phyloP scores from a whole-genome alignment of 2,329 filamentous ascomycete genomes.

The Aureobasidium sp. region DNA sequence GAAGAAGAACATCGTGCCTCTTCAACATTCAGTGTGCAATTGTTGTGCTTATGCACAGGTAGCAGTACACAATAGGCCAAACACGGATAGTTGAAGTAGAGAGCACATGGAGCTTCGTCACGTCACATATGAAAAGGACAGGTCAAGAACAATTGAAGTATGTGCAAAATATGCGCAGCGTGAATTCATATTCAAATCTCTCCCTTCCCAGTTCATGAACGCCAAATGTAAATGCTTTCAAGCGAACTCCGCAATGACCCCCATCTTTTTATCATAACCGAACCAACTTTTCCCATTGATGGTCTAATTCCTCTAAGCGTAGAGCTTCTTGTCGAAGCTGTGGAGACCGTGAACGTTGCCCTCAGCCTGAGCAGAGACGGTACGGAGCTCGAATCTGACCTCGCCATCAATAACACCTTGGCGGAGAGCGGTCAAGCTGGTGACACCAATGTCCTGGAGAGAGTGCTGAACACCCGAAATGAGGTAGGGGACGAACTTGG shows the following conservation, averaged over 20 bases:
- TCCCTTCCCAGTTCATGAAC: conserved; percentile 9
- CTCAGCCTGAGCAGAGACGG: conserved; percentile 89
- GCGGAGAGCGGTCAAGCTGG: conserved; percentile 71
- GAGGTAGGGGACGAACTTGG: conserved; percentile 93
- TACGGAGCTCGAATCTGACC: conserved; percentile 89
- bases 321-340: conserved; percentile 99
- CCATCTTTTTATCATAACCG: conserved; percentile 9
- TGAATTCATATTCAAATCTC: conserved; percentile 11
- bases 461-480: conserved; percentile 95
- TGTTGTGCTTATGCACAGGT: background rate
- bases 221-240: conserved; percentile 14
- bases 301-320: conserved; percentile 52
- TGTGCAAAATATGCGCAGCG: conserved; percentile 8
- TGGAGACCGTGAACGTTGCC: conserved; percentile 95
- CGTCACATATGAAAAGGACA: background rate
- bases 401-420: conserved; percentile 63
- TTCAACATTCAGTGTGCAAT: background rate
- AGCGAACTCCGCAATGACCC: conserved; percentile 7
- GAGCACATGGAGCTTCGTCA: background rate
- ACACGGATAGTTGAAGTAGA: background rate
- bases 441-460: conserved; percentile 87
- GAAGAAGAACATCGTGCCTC: background rate
- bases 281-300: background rate
- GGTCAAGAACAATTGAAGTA: background rate
- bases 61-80: background rate